Percentiles rank a stretch among this genome's conserved stretches.
Conservation (phyloP, 202 grass and related monocot genomes). For the Dendrocalamus latiflorus region DNA sequence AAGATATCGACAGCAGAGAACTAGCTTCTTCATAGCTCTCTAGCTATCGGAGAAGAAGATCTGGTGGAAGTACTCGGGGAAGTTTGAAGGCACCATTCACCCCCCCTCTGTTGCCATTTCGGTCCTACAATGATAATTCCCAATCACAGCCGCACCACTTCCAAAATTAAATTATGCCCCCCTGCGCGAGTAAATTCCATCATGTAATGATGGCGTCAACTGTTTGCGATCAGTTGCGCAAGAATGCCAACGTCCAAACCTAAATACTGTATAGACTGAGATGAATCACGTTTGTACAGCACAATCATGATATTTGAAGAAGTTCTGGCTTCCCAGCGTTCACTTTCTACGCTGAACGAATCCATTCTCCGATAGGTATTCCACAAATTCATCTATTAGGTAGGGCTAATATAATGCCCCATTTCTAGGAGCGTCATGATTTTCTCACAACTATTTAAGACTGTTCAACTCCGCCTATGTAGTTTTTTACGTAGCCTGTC, state of each 20-base stretch:
- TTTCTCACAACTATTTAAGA: no score
- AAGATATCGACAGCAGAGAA: no score
- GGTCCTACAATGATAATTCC: no score
- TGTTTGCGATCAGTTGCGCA: conserved; percentile 12
- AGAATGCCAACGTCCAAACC: conserved; percentile 1
- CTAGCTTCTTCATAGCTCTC: no score
- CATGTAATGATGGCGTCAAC: conserved; percentile 17
- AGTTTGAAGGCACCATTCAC: no score
- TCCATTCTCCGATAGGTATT: conserved; percentile 79
- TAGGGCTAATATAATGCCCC: no score
- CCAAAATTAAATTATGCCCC: conserved; percentile 4
- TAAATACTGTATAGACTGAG: conserved; percentile 2
- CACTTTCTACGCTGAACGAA: conserved; percentile 54
- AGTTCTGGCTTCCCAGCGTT: conserved; percentile 1
- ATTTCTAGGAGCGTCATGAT: no score
- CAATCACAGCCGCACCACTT: background rate
- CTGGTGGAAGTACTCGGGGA: no score
- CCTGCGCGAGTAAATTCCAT: conserved; percentile 21
- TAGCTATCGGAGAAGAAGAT: no score
- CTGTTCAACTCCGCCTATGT: no score
- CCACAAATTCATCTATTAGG: conserved; percentile 98
- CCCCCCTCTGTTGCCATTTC: no score
- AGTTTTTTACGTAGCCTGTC: no score
- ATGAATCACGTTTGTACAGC: conserved; percentile 37
- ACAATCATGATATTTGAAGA: conserved; percentile 34